These are phyloP conservation scores for Globisporangium cederbergense DNA, from an alignment of 352 stramenopile species.

Conservation along the genomic window DNA sequence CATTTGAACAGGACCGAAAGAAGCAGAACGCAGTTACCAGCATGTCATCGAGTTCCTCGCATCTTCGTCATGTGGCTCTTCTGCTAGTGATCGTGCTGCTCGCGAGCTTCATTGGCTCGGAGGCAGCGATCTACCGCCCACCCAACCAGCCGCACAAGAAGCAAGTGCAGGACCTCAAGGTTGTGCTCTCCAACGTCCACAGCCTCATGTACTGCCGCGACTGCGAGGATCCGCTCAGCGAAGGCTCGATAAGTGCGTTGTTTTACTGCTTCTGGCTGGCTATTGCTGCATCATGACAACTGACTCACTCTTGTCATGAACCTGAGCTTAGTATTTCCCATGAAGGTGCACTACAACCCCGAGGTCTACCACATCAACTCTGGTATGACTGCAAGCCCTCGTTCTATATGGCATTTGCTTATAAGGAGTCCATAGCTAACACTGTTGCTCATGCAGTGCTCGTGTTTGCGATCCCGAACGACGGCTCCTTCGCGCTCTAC, in stretches of 20 bases:
- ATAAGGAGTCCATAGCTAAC: background rate
- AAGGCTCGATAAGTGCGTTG: conserved; percentile 22
- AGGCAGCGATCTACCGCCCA: background rate
- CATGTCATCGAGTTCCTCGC: background rate
- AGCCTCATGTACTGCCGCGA: conserved; percentile 24
- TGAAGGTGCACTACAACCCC: conserved; percentile 8
- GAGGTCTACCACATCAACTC: conserved; percentile 4
- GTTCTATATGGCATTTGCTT: background rate
- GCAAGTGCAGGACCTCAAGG: conserved; percentile 7
- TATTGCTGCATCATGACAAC: background rate
- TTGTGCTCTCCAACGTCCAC: conserved; percentile 21
- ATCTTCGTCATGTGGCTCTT: background rate
- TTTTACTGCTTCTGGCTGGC: background rate
- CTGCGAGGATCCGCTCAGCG: conserved; percentile 19
- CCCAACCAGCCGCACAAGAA: background rate
- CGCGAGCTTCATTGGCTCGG: background rate
- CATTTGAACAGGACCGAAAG: background rate
- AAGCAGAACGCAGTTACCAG: background rate
- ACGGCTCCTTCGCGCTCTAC: conserved; percentile 16
- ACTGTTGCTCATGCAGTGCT: conserved; percentile 1
- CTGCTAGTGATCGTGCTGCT: background rate
- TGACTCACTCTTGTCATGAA: background rate
- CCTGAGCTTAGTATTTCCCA: background rate
- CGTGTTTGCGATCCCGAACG: conserved; percentile 20
- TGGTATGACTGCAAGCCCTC: background rate